Conservation (phyloP, 768 basidiomycete genomes). For the Pleurotus ostreatus region DNA sequence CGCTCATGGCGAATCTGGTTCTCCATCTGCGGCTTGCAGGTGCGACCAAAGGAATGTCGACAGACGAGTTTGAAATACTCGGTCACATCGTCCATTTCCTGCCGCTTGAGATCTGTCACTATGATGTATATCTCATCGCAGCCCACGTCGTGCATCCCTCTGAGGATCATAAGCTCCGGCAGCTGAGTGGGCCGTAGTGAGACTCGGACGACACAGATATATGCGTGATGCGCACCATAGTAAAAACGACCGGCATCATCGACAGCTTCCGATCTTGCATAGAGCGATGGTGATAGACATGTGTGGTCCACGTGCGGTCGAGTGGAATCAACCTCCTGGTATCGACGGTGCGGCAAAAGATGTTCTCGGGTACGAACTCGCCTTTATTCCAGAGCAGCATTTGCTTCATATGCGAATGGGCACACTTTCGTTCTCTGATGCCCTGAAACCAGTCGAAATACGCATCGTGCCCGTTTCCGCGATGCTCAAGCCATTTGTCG, state of each 20-base stretch:
- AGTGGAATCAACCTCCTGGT: conserved; percentile 75
- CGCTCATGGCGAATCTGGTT: conserved; percentile 67
- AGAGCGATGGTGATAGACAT: conserved; percentile 74
- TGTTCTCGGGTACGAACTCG: conserved; percentile 73
- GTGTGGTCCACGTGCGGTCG: conserved; percentile 79
- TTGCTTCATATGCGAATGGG: conserved; percentile 42
- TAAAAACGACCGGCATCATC: conserved; percentile 80
- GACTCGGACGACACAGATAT: conserved; percentile 9
- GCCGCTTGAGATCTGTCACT: conserved; percentile 73
- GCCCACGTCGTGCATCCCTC: conserved; percentile 77
- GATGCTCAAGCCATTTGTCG: conserved; percentile 81
- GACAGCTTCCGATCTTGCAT: conserved; percentile 69
- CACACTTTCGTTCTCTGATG: conserved; percentile 60
- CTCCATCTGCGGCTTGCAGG: conserved; percentile 64
- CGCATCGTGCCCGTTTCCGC: conserved; percentile 53
- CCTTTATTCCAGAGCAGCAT: conserved; percentile 63
- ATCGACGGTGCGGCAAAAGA: conserved; percentile 77
- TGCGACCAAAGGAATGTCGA: conserved; percentile 56
- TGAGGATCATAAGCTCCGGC: conserved; percentile 73
- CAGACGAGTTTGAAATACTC: conserved; percentile 78
- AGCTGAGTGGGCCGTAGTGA: conserved; percentile 36
- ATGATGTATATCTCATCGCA: conserved; percentile 79
- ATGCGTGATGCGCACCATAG: conserved; percentile 49
- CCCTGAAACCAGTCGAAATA: conserved; percentile 77
- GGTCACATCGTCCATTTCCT: conserved; percentile 79